phyloP scores from a whole-genome alignment of 441 rosid species.

The Adansonia gregorii region DNA sequence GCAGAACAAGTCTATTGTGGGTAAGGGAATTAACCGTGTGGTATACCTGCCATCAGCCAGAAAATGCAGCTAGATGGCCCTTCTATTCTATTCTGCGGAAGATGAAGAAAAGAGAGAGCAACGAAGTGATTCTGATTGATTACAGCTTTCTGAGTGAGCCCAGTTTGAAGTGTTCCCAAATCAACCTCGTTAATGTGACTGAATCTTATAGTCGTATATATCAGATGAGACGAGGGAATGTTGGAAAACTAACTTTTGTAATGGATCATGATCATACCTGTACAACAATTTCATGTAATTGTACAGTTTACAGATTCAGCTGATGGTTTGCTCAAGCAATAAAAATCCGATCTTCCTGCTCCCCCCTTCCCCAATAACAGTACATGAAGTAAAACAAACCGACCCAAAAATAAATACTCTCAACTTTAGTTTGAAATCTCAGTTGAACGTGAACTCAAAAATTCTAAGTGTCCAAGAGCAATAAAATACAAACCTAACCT shows the following conservation, averaged over 20 bases:
- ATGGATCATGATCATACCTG: not conserved
- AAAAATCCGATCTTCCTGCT: no score
- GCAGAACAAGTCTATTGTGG: constrained; percentile 81
- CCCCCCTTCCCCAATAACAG: no score
- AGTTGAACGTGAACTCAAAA: no score
- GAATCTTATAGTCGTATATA: constrained; percentile 46
- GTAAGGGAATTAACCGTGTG: constrained; percentile 65
- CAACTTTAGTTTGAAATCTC: no score
- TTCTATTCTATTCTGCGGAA: no score
- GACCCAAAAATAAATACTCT: no score
- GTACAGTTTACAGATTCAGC: not conserved
- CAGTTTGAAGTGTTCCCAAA: constrained; percentile 38
- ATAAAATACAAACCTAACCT: not conserved
- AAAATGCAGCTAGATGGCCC: constrained; percentile 50
- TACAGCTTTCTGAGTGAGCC: constrained; percentile 65
- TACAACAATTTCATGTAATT: not conserved
- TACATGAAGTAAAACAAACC: no score
- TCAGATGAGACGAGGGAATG: constrained; percentile 54
- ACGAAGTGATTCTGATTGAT: constrained; percentile 39
- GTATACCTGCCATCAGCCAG: constrained; percentile 75
- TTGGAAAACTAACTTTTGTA: constrained; percentile 38
- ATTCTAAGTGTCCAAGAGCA: not conserved
- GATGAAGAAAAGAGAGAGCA: constrained; percentile 4
- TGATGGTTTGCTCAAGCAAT: no score
- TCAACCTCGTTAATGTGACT: constrained; percentile 79